Percentiles rank a stretch among this genome's conserved stretches.
phyloP scores from a whole-genome alignment of 305 asterid genomes.

The Stenogyne calaminthoides region DNA sequence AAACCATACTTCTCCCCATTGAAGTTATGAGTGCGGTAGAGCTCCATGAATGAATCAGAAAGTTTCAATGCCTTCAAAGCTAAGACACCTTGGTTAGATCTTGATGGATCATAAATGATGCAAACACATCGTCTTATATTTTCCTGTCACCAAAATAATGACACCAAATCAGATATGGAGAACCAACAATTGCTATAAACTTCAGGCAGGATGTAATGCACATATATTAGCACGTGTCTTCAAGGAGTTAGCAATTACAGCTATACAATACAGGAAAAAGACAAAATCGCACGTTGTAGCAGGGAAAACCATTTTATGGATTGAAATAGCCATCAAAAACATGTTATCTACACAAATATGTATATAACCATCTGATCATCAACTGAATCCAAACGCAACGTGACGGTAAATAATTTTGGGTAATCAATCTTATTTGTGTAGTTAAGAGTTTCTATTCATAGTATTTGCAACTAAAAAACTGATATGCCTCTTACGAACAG shows the following conservation, averaged over 20 bases:
- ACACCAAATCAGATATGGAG: conserved; percentile 13
- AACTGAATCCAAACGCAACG: neutral
- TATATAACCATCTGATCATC: neutral
- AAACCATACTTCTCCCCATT: conserved; percentile 85
- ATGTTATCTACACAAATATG: neutral
- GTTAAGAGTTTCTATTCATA: neutral
- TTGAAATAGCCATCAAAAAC: neutral
- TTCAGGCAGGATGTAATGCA: neutral
- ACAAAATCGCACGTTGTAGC: neutral
- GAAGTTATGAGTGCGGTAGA: conserved; percentile 74
- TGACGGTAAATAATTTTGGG: neutral
- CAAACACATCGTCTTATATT: conserved; percentile 90
- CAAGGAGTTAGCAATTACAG: neutral
- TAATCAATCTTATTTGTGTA: neutral
- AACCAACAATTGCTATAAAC: conserved; percentile 1
- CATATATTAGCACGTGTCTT: neutral
- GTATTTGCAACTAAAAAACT: neutral
- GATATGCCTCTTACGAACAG: neutral
- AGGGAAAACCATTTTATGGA: neutral
- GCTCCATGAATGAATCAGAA: conserved; percentile 98
- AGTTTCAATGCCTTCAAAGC: conserved; percentile 96
- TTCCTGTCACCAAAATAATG: conserved; percentile 59
- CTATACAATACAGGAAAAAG: neutral
- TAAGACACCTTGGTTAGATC: conserved; percentile 90
- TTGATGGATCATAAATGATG: conserved; percentile 93